A percentile compares a stretch with the other conserved stretches of the same genome.
These are phyloP conservation scores for Cytospora piceicola DNA, from an alignment of 2,329 filamentous ascomycete species.

Conservation along the genomic window DNA sequence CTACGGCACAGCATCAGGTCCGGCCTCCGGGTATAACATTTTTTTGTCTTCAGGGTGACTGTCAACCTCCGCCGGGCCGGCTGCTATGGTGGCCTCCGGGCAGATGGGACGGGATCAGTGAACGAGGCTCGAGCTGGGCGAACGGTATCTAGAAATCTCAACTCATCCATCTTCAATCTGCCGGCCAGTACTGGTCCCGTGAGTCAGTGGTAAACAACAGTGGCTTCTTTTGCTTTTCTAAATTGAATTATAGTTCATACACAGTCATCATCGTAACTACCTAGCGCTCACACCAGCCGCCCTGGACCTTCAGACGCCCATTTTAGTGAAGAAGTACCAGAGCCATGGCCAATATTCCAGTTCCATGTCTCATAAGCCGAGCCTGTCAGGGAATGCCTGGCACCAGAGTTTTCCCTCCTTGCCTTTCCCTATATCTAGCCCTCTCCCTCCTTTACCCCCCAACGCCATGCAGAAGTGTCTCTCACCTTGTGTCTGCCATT, in stretches of 20 bases:
- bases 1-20: neutral
- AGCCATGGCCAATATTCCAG: constrained; percentile 20
- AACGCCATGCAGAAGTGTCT: constrained; percentile 26
- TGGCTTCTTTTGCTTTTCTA: constrained; percentile 21
- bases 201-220: constrained; percentile 9
- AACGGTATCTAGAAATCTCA: no score
- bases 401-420: neutral
- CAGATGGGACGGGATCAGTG: neutral
- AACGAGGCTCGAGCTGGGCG: neutral
- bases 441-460: constrained; percentile 12
- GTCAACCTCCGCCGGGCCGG: neutral
- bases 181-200: neutral
- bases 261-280: constrained; percentile 21
- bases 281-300: constrained; percentile 12
- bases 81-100: neutral
- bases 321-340: neutral
- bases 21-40: neutral
- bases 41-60: neutral
- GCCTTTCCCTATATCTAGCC: constrained; percentile 19
- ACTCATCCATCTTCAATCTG: no score
- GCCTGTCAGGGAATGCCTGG: constrained; percentile 12
- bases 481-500: constrained; percentile 19
- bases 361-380: constrained; percentile 6
- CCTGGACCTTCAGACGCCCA: constrained; percentile 3
- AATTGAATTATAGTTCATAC: constrained; percentile 31